Base-by-base conservation (phyloP, 108 stramenopile species). In the Nitzschia sp. region DNA sequence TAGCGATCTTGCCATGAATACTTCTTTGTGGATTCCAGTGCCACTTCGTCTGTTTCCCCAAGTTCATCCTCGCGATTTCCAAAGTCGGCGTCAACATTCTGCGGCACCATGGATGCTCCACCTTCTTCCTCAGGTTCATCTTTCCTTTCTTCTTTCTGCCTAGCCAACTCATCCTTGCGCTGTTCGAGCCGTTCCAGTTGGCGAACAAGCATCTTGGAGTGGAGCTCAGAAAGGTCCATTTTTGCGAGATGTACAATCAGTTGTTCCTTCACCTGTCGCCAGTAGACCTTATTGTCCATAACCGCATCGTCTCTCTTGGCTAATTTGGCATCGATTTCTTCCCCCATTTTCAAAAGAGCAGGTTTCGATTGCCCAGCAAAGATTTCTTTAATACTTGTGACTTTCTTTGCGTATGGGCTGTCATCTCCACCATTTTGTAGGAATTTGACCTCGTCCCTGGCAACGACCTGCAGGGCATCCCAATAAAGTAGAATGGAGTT, bases 1-100 rank as follows among this genome's bases (percentile, higher is more conserved):
- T 92, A 99, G 59, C 95, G 95, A 68, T 96, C 96, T 70, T 91
- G 84, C 97, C 95, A 97, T 30, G 80, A 70, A 57, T 95, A 95
- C 23, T 54, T 31, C 34, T 76, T 53, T 0, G 35, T 60, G 8
- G 44, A 60, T 0, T 34, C 77, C 17, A 88, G 54, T 28, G 83
- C 81, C 32, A 93, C 67, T 69, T 93, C 91, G 55, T 90, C 83
- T 3, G 79, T 65, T 22, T 85, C 72, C 17, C 92, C 93, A 65
- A 96, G 87, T 64, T 90, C 90, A 57, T 95, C 95, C 77, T 96
- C 94, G 8, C 79, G 66, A 56, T 95, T 93, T 17, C 92, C 96
- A 79, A 95, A 88, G 71, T 80, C 80, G 31, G 82, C 75, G 34
- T 79, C 82, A 35, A 91, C 78, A 45, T 81, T 81, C 36, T 76